Evolutionary conservation across 345 rosid genomes (phyloP), one percentile per base, ranked within the genome.

Genomic region (Mallotus nudiflorus): DNA sequence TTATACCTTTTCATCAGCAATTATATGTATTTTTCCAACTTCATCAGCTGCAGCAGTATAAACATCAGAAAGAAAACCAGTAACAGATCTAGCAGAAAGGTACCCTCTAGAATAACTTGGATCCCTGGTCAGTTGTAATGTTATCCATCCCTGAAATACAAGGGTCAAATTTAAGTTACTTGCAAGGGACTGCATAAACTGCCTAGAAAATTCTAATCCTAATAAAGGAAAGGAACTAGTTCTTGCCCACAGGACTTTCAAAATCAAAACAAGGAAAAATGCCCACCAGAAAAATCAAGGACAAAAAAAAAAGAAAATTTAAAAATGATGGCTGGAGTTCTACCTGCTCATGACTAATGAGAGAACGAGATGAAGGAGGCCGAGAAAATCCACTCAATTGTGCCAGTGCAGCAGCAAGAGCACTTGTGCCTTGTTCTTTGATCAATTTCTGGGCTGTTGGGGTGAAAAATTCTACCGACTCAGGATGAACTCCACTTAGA

Each of bases 401-500:
- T 50, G 99, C 99, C 28, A 95, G 83, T 51, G 97, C 97, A 72
- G 97, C 91, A 75, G 99, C 97, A 73, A 95, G 91, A 70, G 99
- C 97, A 78, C 66, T 83, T 54, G 87, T 81, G 74, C 99, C 97
- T 81, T 89, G 84, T 71, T 89, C 96, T 67, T 90, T 89, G 45
- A 82, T 73, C 67, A 95, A 78, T 65, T 82, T 85, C 73, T 89
- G 79, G 54, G 99, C 97, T 33, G 97, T 85, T 72, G 95, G 92
- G 59, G 85, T 82, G 82, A 95, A 95, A 77, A 82, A 90, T 75
- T 74, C 79, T 6, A 89, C 72, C 48, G 96, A 92, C 73, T 91
- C 91, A 4, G 92, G 93, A 78, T 91, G 99, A 75, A 95, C 99
- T 60, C 91, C 93, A 53, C 81, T 85, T 44, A 95, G 84, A 69